Evolutionary conservation across 2,329 filamentous ascomycete genomes (phyloP), one percentile per base, ranked within the genome.

Genomic region (Botrytis medusae): DNA sequence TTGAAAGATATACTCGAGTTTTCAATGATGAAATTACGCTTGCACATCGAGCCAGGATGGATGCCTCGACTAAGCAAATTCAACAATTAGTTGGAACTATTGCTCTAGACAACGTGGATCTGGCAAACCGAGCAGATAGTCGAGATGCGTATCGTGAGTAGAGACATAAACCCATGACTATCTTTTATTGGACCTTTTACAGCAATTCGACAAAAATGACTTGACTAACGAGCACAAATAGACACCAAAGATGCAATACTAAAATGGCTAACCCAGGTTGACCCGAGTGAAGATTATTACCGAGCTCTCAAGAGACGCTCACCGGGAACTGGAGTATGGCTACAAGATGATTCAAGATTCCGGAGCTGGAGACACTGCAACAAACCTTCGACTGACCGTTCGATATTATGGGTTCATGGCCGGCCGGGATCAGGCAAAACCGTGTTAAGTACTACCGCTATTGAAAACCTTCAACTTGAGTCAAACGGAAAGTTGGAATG

Each of bases 1-100:
- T 72, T 16, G 71, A 72, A 60, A 69, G 71, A 59, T 69, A 51
- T 69, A 69, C 51, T n/a, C 42, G 71, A 9, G 32, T 72, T 20
- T 72, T 72, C 14, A 72, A 68, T 68, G 71, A 72, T 29, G 71
- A 72, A 46, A 51, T 72, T 25, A 72, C 71, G 20, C 51, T 72
- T 25, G 71, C 71, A 14, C 62, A 72, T 60, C 51, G 71, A 40
- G 60, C 20, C 22, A 57, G 71, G 20, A 69, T 72, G 42, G 71
- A 60, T 29, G 9, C 25, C 25, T 63, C 60, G 18, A 72, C 71
- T 25, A 68, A 68, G 40, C 32, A 69, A 4, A 72, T 72, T 16
- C 64, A 68, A 40, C 32, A 59, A 22, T 12, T 72, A 4, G 71
- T 72, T 29, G 71, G 62, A 25, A 32, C 32, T 12, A 57, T 72